Conservation (phyloP, 1,284 basidiomycete species). For the Boletus smithii region DNA sequence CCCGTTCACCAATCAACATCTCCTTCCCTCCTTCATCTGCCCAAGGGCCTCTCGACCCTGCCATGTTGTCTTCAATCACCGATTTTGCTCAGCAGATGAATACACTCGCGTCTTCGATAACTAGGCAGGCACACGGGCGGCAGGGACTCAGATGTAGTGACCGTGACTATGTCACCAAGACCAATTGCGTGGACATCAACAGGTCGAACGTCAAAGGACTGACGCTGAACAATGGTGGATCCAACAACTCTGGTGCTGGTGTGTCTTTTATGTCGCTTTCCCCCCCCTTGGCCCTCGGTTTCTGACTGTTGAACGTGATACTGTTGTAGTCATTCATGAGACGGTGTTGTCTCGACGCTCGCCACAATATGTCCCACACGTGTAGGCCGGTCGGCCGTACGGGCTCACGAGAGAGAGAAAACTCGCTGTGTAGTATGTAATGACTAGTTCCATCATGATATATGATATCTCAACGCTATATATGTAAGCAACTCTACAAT, state of each 20-base stretch:
- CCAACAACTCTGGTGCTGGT: conserved; percentile 15
- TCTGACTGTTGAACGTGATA: no score
- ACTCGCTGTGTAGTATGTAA: no score
- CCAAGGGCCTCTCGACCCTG: not conserved
- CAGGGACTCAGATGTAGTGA: not conserved
- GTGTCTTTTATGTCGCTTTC: not conserved
- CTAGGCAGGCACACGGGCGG: not conserved
- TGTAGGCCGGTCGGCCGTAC: no score
- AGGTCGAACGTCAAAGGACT: conserved; percentile 7
- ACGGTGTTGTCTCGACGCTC: not conserved
- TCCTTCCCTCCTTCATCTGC: no score
- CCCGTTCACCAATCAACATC: not conserved
- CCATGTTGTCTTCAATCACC: not conserved
- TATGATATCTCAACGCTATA: no score
- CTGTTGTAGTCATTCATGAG: conserved; percentile 11
- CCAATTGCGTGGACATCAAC: conserved; percentile 9
- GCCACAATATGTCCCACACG: no score
- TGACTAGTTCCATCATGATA: no score
- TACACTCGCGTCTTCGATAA: not conserved
- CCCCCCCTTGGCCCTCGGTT: no score
- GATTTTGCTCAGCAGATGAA: not conserved
- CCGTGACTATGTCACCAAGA: not conserved
- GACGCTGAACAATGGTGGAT: conserved; percentile 15
- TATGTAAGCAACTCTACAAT: no score
- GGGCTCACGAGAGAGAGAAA: no score